Evolutionary conservation across 345 rosid species (phyloP), one percentile per base, ranked within the genome.

Genomic region (Eutrema heterophyllum): DNA sequence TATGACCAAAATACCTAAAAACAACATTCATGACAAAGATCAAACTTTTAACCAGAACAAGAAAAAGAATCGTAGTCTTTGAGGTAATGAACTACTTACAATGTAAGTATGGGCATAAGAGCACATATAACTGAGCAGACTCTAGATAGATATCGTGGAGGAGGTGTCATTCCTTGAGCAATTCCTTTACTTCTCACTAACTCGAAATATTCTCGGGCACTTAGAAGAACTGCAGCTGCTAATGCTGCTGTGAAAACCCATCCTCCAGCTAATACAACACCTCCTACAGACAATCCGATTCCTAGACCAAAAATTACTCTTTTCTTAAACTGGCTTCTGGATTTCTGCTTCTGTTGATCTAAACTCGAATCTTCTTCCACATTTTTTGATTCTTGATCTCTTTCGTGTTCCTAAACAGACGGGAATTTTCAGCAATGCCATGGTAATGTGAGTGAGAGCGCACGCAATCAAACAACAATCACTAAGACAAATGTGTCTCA

Each of bases 131-230:
- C 81, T 4, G 97, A 89, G 84, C 97, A 91, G 81, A 87, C 92
- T 73, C 93, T 85, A n/a, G 98, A 91, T 35, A 87, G 89, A 76
- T 88, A 94, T 78, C 91, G 90, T 38, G 97, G 98, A 64, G 97
- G 98, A 60, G 98, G 97, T 4, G 97, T 91, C 96, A 94, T 94
- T 72, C 97, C 97, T 9, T 65, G 86, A 44, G 97, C 77, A 26
- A 94, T 91, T 67, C 98, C 97, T 55, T 82, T 87, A 77, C 98
- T 94, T 68, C 97, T 80, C 44, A 94, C 96, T 80, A 94, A 70
- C 68, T 88, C 96, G 61, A 94, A 91, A 81, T 91, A 94, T 77
- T 94, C 98, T 0, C 93, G 84, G 9, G 97, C 82, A 45, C 92
- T 93, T 11, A 84, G 82, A 70, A 94, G 89, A 32, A 91, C 96